These are phyloP conservation scores for Keithomyces neogunnii DNA, from an alignment of 2,329 filamentous ascomycete species.

Conservation along the genomic window DNA sequence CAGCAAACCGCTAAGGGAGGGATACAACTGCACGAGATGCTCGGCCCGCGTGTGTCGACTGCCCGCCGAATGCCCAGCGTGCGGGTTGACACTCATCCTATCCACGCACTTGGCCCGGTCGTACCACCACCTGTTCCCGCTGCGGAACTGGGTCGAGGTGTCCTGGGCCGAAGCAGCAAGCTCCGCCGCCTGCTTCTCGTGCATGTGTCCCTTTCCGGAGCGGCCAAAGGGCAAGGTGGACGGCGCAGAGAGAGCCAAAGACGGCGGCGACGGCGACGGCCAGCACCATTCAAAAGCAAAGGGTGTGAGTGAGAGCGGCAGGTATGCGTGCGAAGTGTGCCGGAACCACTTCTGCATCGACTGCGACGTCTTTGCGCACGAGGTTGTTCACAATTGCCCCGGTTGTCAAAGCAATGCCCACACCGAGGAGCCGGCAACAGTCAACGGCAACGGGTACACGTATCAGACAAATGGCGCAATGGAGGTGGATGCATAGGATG, in stretches of 20 bases:
- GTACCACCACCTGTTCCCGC: slow-evolving; percentile 85
- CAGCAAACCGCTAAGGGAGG: slow-evolving; percentile 69
- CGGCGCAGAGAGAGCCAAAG: slow-evolving; percentile 13
- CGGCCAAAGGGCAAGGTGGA: slow-evolving; percentile 17
- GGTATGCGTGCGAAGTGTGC: slow-evolving; percentile 88
- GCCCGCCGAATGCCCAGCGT: slow-evolving; percentile 84
- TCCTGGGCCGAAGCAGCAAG: slow-evolving; percentile 63
- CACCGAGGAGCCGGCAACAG: slow-evolving; percentile 10
- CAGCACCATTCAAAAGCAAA: slow-evolving; percentile 29
- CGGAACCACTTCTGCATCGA: slow-evolving; percentile 93
- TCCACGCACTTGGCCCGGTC: slow-evolving; percentile 90
- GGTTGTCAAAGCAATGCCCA: slow-evolving; percentile 59
- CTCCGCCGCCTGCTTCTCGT: slow-evolving; percentile 67
- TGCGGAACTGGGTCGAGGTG: slow-evolving; percentile 86
- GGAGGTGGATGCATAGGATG: slow-evolving; percentile 26
- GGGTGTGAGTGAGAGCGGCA: slow-evolving; percentile 73
- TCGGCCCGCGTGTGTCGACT: slow-evolving; percentile 80
- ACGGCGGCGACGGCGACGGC: slow-evolving; percentile 6
- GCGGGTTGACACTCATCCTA: slow-evolving; percentile 83
- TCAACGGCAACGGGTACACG: slow-evolving; percentile 23
- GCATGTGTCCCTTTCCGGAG: slow-evolving; percentile 62
- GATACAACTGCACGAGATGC: slow-evolving; percentile 87
- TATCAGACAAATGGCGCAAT: slow-evolving; percentile 29
- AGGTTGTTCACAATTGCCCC: slow-evolving; percentile 91
- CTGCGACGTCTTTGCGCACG: slow-evolving; percentile 91